A percentile compares a stretch with the other conserved stretches of the same genome.
Evolutionary conservation across 163 green algal species (phyloP).

Genomic region (Scenedesmus sp.): DNA sequence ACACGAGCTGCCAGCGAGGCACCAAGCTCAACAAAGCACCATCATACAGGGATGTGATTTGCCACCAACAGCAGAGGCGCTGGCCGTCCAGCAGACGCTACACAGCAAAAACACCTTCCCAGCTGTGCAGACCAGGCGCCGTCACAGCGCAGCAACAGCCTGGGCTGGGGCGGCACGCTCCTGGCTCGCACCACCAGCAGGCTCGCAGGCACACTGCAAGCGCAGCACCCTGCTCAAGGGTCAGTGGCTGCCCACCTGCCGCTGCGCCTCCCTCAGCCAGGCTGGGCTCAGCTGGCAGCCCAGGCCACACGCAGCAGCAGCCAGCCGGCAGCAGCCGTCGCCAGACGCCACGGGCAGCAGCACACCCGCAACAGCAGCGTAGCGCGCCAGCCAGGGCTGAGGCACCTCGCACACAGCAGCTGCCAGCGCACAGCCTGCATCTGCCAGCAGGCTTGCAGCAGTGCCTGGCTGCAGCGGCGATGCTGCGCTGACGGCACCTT

Average conservation of each 20-base stretch:
- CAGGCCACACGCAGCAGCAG: slow-evolving; percentile 11
- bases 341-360: slow-evolving; percentile 22
- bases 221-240: not conserved
- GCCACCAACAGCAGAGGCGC: no score
- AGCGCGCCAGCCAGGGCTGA: not conserved
- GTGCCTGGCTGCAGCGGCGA: not conserved
- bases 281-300: not conserved
- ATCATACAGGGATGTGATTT: no score
- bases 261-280: not conserved
- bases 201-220: not conserved
- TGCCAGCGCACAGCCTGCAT: slow-evolving; percentile 5
- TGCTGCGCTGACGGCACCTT: not conserved
- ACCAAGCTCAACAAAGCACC: no score
- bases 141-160: no score
- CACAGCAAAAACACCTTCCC: no score
- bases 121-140: no score
- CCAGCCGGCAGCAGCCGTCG: slow-evolving; percentile 26
- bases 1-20: not conserved
- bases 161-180: no score
- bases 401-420: not conserved
- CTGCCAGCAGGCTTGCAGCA: not conserved
- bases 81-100: no score
- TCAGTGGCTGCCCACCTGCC: not conserved
- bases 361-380: not conserved
- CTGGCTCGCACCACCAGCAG: not conserved